Base-by-base conservation (phyloP, 306 rosid genomes). In the Lagenaria siceraria region DNA sequence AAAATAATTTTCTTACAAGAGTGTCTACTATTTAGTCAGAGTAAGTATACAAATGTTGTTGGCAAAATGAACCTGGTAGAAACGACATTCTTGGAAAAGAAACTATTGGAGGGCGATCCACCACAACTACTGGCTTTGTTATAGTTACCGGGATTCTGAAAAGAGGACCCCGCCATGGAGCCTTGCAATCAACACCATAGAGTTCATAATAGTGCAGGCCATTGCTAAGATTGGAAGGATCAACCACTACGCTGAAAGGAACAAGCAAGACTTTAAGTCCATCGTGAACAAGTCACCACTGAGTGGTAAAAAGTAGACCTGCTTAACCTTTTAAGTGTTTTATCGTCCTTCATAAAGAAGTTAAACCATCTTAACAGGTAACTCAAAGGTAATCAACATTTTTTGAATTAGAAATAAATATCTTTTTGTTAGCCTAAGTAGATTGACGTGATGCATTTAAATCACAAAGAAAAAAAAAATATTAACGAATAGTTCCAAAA, bases 81-180 rank as follows among this genome's bases (percentile, higher is more conserved):
- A 95, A 95, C 43, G 88, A 81, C 92, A 95, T 86, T 70, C 84
- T 82, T 65, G 93, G 78, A 82, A 90, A 95, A 54, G 88, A 82
- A 84, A 89, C 83, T 79, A 83, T 80, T 35, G 93, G 92, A 60
- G 95, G 90, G 59, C 81, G 87, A 76, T 74, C 87, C 62, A 81
- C 82, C 80, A 92, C 83, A 74, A 86, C 80, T 81, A 79, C 81
- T 77, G 98, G 89, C 89, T 92, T 95, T 75, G 93, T 90, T 82
- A 95, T 86, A 62, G 97, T 95, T 68, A 95, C 82, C 10, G 98
- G 98, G 79, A 95, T 85, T 87, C 97, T 88, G 86, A 95, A 95
- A 42, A 95, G 89, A 60, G 98, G 97, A n/a, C 98, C 98, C 17
- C 96, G 97, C 97, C 97, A 89, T 73, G 97, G 97, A 80, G 97